Evolutionary conservation across 768 basidiomycete species (phyloP).

Genomic region (Trametes meyenii): DNA sequence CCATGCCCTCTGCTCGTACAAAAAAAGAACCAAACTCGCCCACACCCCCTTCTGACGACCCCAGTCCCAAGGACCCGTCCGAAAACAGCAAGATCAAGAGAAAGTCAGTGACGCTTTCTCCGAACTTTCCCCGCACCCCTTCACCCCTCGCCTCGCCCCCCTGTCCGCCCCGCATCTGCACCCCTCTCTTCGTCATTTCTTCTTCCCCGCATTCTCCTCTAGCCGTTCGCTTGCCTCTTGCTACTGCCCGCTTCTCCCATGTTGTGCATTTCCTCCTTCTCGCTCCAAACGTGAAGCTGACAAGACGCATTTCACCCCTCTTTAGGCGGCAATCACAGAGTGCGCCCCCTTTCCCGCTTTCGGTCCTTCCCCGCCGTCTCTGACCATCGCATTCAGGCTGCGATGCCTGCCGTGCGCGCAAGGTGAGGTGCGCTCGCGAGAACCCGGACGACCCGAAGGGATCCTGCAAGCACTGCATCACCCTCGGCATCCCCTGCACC

Average conservation of each 20-base stretch:
- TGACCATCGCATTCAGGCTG: constrained; percentile 56
- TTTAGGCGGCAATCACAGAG: constrained; percentile 84
- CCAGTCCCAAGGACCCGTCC: constrained; percentile 55
- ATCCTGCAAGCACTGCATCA: constrained; percentile 85
- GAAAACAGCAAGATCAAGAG: constrained; percentile 78
- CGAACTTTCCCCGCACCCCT: constrained; percentile 59
- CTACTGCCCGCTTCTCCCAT: constrained; percentile 28
- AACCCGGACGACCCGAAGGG: constrained; percentile 76
- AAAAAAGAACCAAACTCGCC: constrained; percentile 67
- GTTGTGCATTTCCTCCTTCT: constrained; percentile 30
- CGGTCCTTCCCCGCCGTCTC: constrained; percentile 26
- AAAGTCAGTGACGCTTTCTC: constrained; percentile 64
- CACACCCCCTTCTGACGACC: constrained; percentile 69
- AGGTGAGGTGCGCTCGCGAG: constrained; percentile 83
- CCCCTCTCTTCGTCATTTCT: constrained; percentile 14
- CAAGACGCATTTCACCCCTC: constrained; percentile 37
- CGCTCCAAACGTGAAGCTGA: constrained; percentile 18
- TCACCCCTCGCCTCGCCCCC: constrained; percentile 36
- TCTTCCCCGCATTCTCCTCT: constrained; percentile 29
- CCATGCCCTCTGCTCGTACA: constrained; percentile 68
- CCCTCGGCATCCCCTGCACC: constrained; percentile 81
- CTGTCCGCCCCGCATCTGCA: constrained; percentile 33
- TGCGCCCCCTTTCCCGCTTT: constrained; percentile 41
- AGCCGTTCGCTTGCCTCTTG: constrained; percentile 1
- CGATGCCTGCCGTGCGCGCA: constrained; percentile 84